These are phyloP conservation scores for Phlyctochytrium planicorne DNA, from an alignment of 192 early-diverging fungal genomes.

Conservation along the genomic window DNA sequence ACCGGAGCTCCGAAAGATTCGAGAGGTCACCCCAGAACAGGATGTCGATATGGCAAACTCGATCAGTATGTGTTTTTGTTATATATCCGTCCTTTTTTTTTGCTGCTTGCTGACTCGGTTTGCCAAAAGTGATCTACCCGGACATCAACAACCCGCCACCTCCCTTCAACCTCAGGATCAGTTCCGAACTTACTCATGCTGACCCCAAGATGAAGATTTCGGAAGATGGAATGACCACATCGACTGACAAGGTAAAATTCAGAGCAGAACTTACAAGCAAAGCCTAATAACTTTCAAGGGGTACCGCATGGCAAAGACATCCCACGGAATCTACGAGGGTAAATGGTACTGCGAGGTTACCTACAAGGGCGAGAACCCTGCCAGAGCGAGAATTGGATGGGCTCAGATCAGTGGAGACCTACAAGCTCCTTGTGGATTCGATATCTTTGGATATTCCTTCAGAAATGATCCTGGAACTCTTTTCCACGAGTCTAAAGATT, in stretches of 20 bases:
- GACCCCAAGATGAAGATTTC: conserved; percentile 67
- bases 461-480: conserved; percentile 66
- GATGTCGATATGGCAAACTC: conserved; percentile 42
- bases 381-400: conserved; percentile 65
- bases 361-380: neutral
- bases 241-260: conserved; percentile 61
- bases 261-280: no score
- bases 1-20: conserved; percentile 30
- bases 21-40: conserved; percentile 21
- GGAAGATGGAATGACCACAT: conserved; percentile 56
- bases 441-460: conserved; percentile 70
- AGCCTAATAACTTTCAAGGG: conserved; percentile 41
- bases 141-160: conserved; percentile 65
- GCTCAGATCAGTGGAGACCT: conserved; percentile 75
- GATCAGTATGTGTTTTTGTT: conserved; percentile 30
- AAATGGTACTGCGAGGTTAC: conserved; percentile 69
- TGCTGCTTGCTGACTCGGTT: no score
- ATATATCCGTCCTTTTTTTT: conserved; percentile 1
- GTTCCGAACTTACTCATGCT: conserved; percentile 59
- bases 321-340: conserved; percentile 70
- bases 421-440: conserved; percentile 74
- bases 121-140: conserved; percentile 66
- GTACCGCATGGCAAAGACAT: conserved; percentile 74
- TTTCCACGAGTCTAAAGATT: conserved; percentile 50
- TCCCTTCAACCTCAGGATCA: conserved; percentile 49